Conservation (phyloP, 495 filamentous ascomycete species). For the Talaromyces wortmannii region DNA sequence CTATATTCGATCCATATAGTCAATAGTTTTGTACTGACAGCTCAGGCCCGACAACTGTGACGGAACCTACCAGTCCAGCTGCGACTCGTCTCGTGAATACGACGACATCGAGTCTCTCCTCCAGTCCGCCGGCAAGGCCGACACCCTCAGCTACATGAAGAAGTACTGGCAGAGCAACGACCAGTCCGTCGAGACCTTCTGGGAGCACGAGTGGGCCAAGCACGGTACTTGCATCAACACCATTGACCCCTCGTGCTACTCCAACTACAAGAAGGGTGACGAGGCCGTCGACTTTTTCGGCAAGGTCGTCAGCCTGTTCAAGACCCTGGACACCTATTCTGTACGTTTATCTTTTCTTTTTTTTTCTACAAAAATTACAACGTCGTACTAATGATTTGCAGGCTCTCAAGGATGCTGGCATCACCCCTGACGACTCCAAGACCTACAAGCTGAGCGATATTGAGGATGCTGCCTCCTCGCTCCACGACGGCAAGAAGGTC, state of each 20-base stretch:
- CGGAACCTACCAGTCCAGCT: slow-evolving; percentile 69
- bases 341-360: slow-evolving; percentile 20
- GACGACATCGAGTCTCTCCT: slow-evolving; percentile 66
- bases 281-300: slow-evolving; percentile 61
- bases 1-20: not conserved
- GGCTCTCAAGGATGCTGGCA: slow-evolving; percentile 55
- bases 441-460: slow-evolving; percentile 60
- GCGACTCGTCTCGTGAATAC: slow-evolving; percentile 60
- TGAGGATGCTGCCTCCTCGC: slow-evolving; percentile 47
- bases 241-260: slow-evolving; percentile 53
- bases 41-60: slow-evolving; percentile 77
- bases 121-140: slow-evolving; percentile 49
- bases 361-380: not conserved
- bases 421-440: slow-evolving; percentile 50
- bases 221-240: slow-evolving; percentile 76
- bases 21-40: not conserved
- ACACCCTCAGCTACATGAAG: slow-evolving; percentile 66
- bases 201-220: slow-evolving; percentile 86
- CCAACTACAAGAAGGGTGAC: slow-evolving; percentile 39
- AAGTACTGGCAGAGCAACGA: slow-evolving; percentile 68
- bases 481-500: slow-evolving; percentile 50
- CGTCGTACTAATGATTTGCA: slow-evolving; percentile 8
- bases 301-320: slow-evolving; percentile 53
- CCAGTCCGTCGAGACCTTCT: slow-evolving; percentile 62
- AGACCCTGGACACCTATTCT: slow-evolving; percentile 52